Evolutionary conservation across 2,329 filamentous ascomycete species (phyloP).

Genomic region (Teratosphaeria gauchensis): DNA sequence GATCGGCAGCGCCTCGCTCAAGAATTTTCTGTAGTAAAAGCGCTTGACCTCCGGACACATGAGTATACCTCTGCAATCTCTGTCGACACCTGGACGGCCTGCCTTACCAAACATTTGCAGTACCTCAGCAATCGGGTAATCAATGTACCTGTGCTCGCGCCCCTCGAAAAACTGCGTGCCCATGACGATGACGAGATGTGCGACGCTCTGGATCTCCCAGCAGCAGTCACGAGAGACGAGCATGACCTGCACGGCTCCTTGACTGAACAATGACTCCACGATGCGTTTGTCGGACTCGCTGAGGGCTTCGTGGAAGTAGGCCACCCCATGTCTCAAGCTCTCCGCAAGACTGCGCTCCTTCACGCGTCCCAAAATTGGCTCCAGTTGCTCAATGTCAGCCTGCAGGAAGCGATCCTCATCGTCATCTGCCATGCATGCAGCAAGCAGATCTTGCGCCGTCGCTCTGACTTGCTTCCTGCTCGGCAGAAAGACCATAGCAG

Average conservation of each 20-base stretch:
- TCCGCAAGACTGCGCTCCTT: conserved; percentile 82
- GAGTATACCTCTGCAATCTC: conserved; percentile 77
- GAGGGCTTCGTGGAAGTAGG: conserved; percentile 93
- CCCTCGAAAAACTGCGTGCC: conserved; percentile 97
- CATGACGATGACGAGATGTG: conserved; percentile 92
- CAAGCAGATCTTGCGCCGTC: conserved; percentile 76
- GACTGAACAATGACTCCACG: conserved; percentile 81
- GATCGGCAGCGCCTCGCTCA: conserved; percentile 89
- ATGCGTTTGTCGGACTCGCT: conserved; percentile 84
- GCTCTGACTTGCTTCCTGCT: conserved; percentile 85
- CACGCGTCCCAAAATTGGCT: conserved; percentile 69
- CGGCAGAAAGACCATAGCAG: conserved; percentile 83
- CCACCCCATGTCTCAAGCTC: conserved; percentile 84
- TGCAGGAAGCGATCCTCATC: conserved; percentile 92
- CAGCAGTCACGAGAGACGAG: conserved; percentile 79
- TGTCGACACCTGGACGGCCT: conserved; percentile 66
- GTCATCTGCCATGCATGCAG: conserved; percentile 79
- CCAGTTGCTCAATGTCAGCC: conserved; percentile 70
- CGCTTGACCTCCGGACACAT: conserved; percentile 93
- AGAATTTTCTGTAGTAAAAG: conserved; percentile 97
- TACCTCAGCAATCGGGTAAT: conserved; percentile 89
- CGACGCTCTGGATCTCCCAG: conserved; percentile 84
- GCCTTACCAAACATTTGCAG: conserved; percentile 98
- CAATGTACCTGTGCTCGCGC: conserved; percentile 90
- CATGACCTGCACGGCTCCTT: conserved; percentile 82